A percentile compares a stretch with the other conserved stretches of the same genome.
phyloP scores from a whole-genome alignment of 2,329 filamentous ascomycete genomes.

The Acrocalymma vagum region DNA sequence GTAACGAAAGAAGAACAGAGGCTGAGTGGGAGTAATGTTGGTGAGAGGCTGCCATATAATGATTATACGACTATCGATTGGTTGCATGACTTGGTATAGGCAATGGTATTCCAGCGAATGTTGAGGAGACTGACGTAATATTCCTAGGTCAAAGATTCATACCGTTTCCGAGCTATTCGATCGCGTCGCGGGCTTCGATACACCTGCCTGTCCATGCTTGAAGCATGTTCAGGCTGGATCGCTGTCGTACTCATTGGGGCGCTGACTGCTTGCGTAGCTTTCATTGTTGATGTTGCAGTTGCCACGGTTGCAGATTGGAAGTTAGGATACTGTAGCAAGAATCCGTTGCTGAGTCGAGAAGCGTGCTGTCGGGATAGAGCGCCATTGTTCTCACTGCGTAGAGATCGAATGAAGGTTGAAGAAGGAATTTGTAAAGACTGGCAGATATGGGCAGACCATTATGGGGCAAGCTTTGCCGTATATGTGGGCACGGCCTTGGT shows the following conservation, averaged over 20 bases:
- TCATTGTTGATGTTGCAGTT: constrained; percentile 63
- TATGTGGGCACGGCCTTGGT: constrained; percentile 59
- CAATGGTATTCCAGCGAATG: not conserved
- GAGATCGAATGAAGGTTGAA: constrained; percentile 16
- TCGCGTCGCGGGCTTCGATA: constrained; percentile 53
- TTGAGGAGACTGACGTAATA: constrained; percentile 3
- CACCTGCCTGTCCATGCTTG: constrained; percentile 52
- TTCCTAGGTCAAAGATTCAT: constrained; percentile 66
- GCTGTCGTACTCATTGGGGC: constrained; percentile 63
- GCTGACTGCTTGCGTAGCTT: constrained; percentile 64
- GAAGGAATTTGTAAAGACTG: constrained; percentile 54
- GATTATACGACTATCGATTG: constrained; percentile 71
- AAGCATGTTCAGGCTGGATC: constrained; percentile 64
- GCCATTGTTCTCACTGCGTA: too few species aligned
- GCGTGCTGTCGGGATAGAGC: constrained; percentile 56
- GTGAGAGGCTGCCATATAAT: constrained; percentile 67
- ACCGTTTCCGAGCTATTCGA: constrained; percentile 59
- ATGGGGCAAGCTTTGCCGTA: constrained; percentile 54
- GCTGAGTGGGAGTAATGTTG: constrained; percentile 56
- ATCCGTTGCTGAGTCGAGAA: constrained; percentile 57
- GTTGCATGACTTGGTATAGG: constrained; percentile 64
- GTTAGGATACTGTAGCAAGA: constrained; percentile 61
- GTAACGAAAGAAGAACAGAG: constrained; percentile 60
- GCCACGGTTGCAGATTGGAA: constrained; percentile 67
- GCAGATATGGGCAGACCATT: constrained; percentile 54